Percentiles rank a stretch among this genome's conserved stretches.
Conservation (phyloP, 768 basidiomycete species). For the Rhodotorula graminis region DNA sequence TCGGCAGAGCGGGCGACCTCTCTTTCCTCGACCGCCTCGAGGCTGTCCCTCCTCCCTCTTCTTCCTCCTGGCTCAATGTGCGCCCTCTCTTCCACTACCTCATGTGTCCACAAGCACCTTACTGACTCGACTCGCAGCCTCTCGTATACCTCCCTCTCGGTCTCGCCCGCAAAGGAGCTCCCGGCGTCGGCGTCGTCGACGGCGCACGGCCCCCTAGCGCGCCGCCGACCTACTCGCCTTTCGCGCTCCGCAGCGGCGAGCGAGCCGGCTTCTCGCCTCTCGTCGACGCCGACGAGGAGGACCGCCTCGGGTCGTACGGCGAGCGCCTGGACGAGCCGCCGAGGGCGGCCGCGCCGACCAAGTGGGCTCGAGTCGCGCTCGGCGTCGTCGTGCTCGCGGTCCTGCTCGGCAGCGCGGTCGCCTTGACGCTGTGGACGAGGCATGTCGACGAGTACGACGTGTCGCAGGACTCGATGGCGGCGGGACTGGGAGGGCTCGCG, state of each 20-base stretch:
- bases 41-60: neutral
- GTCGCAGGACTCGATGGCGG: no score
- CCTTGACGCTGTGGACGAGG: neutral
- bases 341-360: neutral
- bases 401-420: neutral
- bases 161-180: neutral
- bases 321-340: neutral
- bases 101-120: no score
- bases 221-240: neutral
- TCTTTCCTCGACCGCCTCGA: constrained; percentile 3
- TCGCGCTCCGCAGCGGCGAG: no score
- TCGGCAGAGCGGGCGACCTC: neutral
- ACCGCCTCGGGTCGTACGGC: constrained; percentile 8
- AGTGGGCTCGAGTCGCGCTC: neutral
- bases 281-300: neutral
- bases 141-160: constrained; percentile 4
- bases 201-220: no score
- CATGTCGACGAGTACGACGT: neutral
- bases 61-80: constrained; percentile 8
- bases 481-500: no score
- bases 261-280: neutral
- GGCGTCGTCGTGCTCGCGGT: neutral
- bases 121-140: neutral
- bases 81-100: neutral
- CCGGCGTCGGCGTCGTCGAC: neutral